Base-by-base conservation (phyloP, 768 basidiomycete genomes). In the Chlorophyllum brunneum region DNA sequence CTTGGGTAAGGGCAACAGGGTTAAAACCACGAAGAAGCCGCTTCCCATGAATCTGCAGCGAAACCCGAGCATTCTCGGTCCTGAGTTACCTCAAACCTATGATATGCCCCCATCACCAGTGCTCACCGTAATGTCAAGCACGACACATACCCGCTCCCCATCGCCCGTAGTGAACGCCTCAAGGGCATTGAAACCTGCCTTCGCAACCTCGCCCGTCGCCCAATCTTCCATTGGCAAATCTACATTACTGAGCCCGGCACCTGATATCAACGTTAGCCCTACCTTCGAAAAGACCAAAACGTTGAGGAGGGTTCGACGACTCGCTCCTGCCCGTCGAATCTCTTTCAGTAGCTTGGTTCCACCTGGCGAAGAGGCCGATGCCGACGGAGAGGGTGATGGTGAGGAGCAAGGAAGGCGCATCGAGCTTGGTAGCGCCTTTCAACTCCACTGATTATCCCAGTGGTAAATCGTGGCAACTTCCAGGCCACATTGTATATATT, bases 1-100 rank as follows among this genome's bases (percentile, higher is more conserved):
- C 49, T 31, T 18, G 46, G 42, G 43, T 36, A 56, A 27, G 38
- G 46, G 43, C 38, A 45, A 15, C 18, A 47, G 39, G 13, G 38
- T 15, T 23, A 36, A 43, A 59, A 57, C 53, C 54, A 58, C 59
- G 20, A 61, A 52, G 47, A 63, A 62, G 47, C 62, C 63, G 59
- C 61, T 65, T 59, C 71, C 72, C 20, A 77, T 78, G 75, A 82
- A 78, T 57, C 61, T 76, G 29, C 73, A 75, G 58, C 77, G 79
- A 48, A 85, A 82, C 56, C 82, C 83, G 29, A 84, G 79, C 59
- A 84, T 84, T 59, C 79, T 86, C 58, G 86, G 84, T 33, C 75
- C 72, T 51, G 86, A 86, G 63, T 73, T 86, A 30, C 83, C 82
- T 31, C 70, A 65, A 41, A 70, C n/a, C 22, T 47, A 22, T 4